Base-by-base conservation (phyloP, 768 basidiomycete species). In the Suillus ampliporus region DNA sequence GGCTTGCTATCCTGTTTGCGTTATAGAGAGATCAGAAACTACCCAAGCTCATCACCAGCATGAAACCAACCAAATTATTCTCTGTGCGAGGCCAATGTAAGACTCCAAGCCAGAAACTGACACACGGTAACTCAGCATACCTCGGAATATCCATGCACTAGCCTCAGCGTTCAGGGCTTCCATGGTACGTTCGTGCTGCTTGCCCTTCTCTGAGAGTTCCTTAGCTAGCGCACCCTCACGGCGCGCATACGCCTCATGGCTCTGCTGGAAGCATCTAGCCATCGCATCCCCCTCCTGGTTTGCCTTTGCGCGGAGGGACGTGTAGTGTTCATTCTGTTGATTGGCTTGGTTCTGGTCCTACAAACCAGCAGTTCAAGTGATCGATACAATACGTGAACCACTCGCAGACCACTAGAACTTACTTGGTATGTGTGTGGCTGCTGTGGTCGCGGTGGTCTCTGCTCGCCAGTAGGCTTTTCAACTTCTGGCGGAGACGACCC, bases 141-240 rank as follows among this genome's bases (percentile, higher is more conserved):
- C 74, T 68, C 61, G 67, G 74, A 89, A 99, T 65, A 98, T 96
- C 91, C 92, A 97, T 56, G 89, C 85, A 63, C 89, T 87, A 2
- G 96, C 97, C 73, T 95, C 78, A 62, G 82, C 82, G 73, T 98
- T 95, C 64, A 94, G 75, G 53, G 82, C 74, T 65, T 91, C 88
- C 90, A 96, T 95, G 69, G 86, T 83, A 5, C 80, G 74, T 74
- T 92, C 86, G 72, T 96, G 92, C 44, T 80, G 79, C 73, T 94
- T 93, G 19, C 95, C 96, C 73, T 94, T 69, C 62, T 87, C 84
- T 19, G 89, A 92, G 26, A 97, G 82, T 56, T 90, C 81, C 76
- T 98, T 95, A 23, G 96, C 96, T 37, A 77, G 77, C 0, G 87
- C 92, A 14, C 92, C 89, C 66, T 97, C 87, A 3, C 90, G 86